These are phyloP conservation scores for Amylostereum areolatum DNA, from an alignment of 1,284 basidiomycete species.

Conservation along the genomic window DNA sequence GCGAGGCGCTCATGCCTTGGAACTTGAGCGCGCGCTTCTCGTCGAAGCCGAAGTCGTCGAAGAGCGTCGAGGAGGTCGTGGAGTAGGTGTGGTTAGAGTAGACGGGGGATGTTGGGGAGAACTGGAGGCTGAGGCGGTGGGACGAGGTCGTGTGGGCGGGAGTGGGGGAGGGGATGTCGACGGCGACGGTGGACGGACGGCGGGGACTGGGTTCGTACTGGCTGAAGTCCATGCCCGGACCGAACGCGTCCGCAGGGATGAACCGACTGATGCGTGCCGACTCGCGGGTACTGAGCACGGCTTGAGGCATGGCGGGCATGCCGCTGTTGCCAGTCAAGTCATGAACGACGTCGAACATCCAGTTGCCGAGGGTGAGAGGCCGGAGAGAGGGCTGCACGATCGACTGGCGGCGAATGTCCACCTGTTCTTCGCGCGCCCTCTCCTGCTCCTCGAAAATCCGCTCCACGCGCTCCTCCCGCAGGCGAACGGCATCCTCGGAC, in stretches of 20 bases:
- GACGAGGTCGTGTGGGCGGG: slow-evolving; percentile 20
- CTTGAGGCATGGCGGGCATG: slow-evolving; percentile 12
- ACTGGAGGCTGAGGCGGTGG: slow-evolving; percentile 52
- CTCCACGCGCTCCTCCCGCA: slow-evolving; percentile 32
- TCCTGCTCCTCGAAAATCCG: slow-evolving; percentile 34
- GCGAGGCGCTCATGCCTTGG: slow-evolving; percentile 13
- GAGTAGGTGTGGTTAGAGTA: slow-evolving; percentile 29
- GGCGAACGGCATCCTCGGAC: slow-evolving; percentile 26
- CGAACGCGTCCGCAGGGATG: slow-evolving; percentile 28
- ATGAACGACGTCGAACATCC: slow-evolving; percentile 75
- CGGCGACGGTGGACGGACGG: slow-evolving; percentile 26
- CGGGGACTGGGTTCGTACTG: slow-evolving; percentile 16
- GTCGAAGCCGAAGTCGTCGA: slow-evolving; percentile 32
- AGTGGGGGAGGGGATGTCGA: slow-evolving; percentile 21
- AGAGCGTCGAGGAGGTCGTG: slow-evolving; percentile 18
- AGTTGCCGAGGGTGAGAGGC: slow-evolving; percentile 46
- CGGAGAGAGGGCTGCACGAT: slow-evolving; percentile 25
- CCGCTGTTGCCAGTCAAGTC: slow-evolving; percentile 43
- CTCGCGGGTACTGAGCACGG: slow-evolving; percentile 16
- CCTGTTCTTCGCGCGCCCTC: slow-evolving; percentile 23
- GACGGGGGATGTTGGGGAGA: slow-evolving; percentile 49
- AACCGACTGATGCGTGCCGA: slow-evolving; percentile 29
- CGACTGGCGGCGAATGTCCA: slow-evolving; percentile 30
- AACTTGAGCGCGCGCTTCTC: slow-evolving; percentile 21
- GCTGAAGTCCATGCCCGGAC: background rate